Evolutionary conservation across 2,329 filamentous ascomycete species (phyloP), one percentile per base, ranked within the genome.

Genomic region (Camillea tinctor): DNA sequence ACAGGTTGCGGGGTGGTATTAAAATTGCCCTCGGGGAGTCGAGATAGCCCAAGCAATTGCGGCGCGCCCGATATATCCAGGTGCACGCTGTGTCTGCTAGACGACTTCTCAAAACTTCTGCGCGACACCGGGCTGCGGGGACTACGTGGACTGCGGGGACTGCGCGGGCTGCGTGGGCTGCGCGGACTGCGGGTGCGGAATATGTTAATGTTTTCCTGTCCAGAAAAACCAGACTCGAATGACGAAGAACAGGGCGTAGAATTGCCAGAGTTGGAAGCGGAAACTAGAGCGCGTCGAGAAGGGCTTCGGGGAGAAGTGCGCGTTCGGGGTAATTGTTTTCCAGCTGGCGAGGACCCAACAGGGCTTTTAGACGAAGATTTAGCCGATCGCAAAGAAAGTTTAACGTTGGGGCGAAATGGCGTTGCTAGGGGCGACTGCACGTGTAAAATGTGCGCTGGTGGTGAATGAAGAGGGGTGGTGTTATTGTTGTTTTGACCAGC

Each of bases 241-340:
- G 81, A 76, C 44, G 67, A 50, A 17, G 81, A 76, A 44, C 60
- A 59, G 6, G 85, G 82, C 52, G 84, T 77, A 44, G 84, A 81
- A 76, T 95, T 96, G 26, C 87, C 90, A 51, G 87, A 83, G 69
- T 93, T 90, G 5, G 85, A 80, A 36, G 88, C 87, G 69, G 88
- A 83, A 71, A 82, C 89, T 60, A 97, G 81, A 52, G 86, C 89
- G 71, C 92, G 89, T 73, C 93, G 91, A 56, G 91, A 81, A 9
- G 94, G 93, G 73, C 92, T 96, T 74, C 88, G 90, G 2, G 70
- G 69, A 51, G 91, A 93, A 21, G 87, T 88, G 66, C 89, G 87
- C 26, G 80, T 77, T 63, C 91, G 87, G 50, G 86, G 82, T 40
- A 83, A 75, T 48, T 82, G 78, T 62, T 84, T 81, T 57, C 82